These are phyloP conservation scores for Aspergillus piperis DNA, from an alignment of 2,329 filamentous ascomycete species.

Conservation along the genomic window DNA sequence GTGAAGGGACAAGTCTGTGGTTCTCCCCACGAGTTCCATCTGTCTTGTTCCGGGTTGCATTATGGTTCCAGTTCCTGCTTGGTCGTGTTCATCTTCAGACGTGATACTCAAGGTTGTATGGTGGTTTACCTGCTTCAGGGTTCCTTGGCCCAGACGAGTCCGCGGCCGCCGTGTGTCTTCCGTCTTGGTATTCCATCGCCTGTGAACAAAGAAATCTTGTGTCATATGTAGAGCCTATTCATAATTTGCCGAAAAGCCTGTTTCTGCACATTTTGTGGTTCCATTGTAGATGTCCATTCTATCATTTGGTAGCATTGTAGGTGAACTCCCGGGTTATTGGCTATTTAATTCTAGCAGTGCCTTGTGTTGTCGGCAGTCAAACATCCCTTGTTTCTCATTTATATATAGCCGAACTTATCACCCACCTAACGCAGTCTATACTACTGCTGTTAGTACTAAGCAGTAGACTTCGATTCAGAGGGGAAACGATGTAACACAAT, in stretches of 20 bases:
- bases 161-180: background rate
- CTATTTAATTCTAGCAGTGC: no score
- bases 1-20: background rate
- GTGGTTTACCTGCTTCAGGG: constrained; percentile 11
- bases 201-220: constrained; percentile 14
- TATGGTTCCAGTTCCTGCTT: constrained; percentile 12
- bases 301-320: background rate
- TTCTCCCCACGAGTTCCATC: background rate
- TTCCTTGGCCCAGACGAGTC: background rate
- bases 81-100: constrained; percentile 12
- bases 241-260: background rate
- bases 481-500: no score
- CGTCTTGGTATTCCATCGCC: background rate
- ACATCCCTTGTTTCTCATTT: no score
- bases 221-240: constrained; percentile 6
- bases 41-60: constrained; percentile 8
- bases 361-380: no score
- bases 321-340: no score
- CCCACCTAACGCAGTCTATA: no score
- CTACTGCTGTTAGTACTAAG: no score
- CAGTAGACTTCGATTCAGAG: no score
- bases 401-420: no score
- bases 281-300: background rate
- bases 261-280: no score
- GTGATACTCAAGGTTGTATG: constrained; percentile 9